These are phyloP conservation scores for Knufia fluminis DNA, from an alignment of 2,329 filamentous ascomycete species.

Conservation along the genomic window DNA sequence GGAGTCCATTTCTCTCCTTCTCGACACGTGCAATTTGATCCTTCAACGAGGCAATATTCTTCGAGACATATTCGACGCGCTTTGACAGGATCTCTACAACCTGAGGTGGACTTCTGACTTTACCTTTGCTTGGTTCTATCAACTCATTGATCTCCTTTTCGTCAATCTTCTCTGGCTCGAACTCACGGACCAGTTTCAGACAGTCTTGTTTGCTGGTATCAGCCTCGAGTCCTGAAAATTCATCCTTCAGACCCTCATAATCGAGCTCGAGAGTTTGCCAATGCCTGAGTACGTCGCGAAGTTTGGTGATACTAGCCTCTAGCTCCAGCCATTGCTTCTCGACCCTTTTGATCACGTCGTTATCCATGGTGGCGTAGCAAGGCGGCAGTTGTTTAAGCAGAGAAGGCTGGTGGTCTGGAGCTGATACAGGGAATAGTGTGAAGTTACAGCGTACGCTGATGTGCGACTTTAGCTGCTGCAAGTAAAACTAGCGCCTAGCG, in stretches of 20 bases:
- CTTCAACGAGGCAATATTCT: conserved; percentile 66
- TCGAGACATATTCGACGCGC: conserved; percentile 79
- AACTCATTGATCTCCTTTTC: conserved; percentile 10
- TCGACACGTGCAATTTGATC: conserved; percentile 63
- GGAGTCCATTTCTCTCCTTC: conserved; percentile 57
- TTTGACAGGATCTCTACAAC: conserved; percentile 60
- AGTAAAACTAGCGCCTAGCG: too few relatives aligned
- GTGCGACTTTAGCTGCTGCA: too few relatives aligned
- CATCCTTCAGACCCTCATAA: conserved; percentile 81
- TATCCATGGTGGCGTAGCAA: conserved; percentile 20
- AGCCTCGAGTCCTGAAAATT: conserved; percentile 52
- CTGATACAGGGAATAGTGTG: too few relatives aligned
- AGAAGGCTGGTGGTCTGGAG: not conserved
- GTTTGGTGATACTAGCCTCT: conserved; percentile 63
- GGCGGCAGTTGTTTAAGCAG: not conserved
- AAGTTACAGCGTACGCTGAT: too few relatives aligned
- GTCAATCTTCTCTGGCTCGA: conserved; percentile 6
- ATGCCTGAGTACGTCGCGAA: conserved; percentile 67
- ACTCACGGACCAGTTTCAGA: conserved; percentile 4
- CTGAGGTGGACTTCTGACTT: conserved; percentile 45
- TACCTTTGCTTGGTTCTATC: conserved; percentile 30
- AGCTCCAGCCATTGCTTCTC: conserved; percentile 67
- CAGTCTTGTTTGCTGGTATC: conserved; percentile 39
- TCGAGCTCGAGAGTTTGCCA: conserved; percentile 90
- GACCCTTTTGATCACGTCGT: conserved; percentile 54